Conservation (phyloP, 768 basidiomycete species). For the Boletellus ananas region DNA sequence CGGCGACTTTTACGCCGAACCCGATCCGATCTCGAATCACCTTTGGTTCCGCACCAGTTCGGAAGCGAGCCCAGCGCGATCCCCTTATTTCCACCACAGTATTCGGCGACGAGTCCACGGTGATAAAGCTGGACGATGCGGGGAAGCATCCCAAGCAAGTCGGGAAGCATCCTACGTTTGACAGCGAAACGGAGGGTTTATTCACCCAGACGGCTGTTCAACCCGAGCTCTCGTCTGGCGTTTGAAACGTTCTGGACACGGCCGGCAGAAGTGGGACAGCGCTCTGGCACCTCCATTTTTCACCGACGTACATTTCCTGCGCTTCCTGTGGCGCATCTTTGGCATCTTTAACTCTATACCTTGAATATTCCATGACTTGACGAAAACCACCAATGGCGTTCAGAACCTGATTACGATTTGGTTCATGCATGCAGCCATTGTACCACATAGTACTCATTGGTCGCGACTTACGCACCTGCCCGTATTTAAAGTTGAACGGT, state of each 20-base stretch:
- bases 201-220: background rate
- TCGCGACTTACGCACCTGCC: too few species aligned
- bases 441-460: too few species aligned
- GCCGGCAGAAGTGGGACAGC: too few species aligned
- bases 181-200: background rate
- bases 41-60: background rate
- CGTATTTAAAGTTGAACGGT: too few species aligned
- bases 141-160: background rate
- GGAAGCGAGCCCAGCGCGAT: background rate
- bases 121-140: background rate
- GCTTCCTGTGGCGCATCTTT: too few species aligned
- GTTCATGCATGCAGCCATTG: too few species aligned
- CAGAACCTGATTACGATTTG: too few species aligned
- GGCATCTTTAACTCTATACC: too few species aligned
- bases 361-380: too few species aligned
- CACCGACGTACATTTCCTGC: too few species aligned
- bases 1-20: background rate
- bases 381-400: too few species aligned
- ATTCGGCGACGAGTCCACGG: background rate
- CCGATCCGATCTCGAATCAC: background rate
- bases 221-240: background rate
- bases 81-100: background rate
- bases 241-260: background rate
- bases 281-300: too few species aligned
- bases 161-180: background rate